A percentile compares a stretch with the other conserved stretches of the same genome.
Evolutionary conservation across 352 stramenopile genomes (phyloP).

Genomic region (Pythium biforme): DNA sequence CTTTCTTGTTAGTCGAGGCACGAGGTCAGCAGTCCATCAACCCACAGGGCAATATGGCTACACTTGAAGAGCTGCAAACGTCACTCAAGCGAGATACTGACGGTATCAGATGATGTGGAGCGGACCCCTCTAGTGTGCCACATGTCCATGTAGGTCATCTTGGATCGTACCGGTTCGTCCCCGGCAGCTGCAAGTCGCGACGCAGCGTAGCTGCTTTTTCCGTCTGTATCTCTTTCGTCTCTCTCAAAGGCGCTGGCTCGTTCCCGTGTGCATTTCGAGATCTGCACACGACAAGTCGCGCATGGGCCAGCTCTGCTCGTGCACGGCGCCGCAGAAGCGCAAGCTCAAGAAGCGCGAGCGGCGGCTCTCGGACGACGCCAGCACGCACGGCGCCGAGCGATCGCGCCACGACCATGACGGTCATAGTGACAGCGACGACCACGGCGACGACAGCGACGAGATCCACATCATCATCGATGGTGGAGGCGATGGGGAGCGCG

Average conservation of each 20-base stretch:
- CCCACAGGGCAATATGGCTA: slow-evolving; percentile 1
- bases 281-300: not conserved
- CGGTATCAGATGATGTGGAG: slow-evolving; percentile 10
- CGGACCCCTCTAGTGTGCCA: slow-evolving; percentile 17
- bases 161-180: slow-evolving; percentile 17
- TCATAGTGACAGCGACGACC: slow-evolving; percentile 12
- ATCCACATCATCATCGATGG: slow-evolving; percentile 46
- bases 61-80: slow-evolving; percentile 2
- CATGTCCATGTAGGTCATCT: slow-evolving; percentile 9
- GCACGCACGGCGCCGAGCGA: not conserved
- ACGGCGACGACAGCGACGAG: slow-evolving; percentile 22
- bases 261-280: too few relatives aligned
- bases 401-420: slow-evolving; percentile 7
- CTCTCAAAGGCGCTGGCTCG: not conserved
- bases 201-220: not conserved
- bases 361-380: slow-evolving; percentile 47
- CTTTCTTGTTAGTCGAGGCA: too few relatives aligned
- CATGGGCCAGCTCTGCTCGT: slow-evolving; percentile 82
- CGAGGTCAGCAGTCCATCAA: too few relatives aligned
- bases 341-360: slow-evolving; percentile 56
- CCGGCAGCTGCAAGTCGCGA: slow-evolving; percentile 10
- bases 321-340: slow-evolving; percentile 47
- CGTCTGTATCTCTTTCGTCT: slow-evolving; percentile 3
- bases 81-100: slow-evolving; percentile 9
- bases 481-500: slow-evolving; percentile 16